These are phyloP conservation scores for Aspergillus sergii DNA, from an alignment of 2,329 filamentous ascomycete genomes.

Conservation along the genomic window DNA sequence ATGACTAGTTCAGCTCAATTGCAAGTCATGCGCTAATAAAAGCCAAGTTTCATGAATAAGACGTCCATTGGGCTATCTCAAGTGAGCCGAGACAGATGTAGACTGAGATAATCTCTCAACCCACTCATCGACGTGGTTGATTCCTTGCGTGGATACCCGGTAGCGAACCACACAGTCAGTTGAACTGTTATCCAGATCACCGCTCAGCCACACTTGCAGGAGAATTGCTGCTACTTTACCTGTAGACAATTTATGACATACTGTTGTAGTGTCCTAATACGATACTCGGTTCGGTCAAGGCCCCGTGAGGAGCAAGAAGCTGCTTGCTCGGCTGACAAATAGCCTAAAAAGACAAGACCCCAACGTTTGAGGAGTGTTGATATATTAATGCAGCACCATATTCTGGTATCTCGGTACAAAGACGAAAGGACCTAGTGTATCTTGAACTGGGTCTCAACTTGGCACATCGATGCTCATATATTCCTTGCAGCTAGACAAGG, in stretches of 20 bases:
- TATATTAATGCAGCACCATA: neutral
- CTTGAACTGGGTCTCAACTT: too few species aligned
- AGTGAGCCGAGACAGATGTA: neutral
- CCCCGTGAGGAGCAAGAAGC: neutral
- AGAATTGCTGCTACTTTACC: neutral
- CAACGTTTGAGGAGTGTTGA: neutral
- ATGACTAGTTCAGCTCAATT: neutral
- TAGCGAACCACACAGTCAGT: neutral
- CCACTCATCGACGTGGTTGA: neutral
- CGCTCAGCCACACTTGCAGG: neutral
- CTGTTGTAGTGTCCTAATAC: neutral
- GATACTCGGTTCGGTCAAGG: neutral
- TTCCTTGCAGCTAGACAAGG: too few species aligned
- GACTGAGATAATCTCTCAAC: neutral
- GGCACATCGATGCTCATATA: too few species aligned
- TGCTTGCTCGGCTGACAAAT: neutral
- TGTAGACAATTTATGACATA: neutral
- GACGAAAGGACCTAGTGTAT: too few species aligned
- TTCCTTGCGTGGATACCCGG: neutral
- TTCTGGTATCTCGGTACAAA: too few species aligned
- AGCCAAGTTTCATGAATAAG: neutral
- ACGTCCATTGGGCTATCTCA: neutral
- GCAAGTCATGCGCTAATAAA: neutral
- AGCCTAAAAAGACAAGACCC: neutral
- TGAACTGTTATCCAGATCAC: neutral